Evolutionary conservation across 495 filamentous ascomycete species (phyloP).

Genomic region (Hypoxylon lenormandii): DNA sequence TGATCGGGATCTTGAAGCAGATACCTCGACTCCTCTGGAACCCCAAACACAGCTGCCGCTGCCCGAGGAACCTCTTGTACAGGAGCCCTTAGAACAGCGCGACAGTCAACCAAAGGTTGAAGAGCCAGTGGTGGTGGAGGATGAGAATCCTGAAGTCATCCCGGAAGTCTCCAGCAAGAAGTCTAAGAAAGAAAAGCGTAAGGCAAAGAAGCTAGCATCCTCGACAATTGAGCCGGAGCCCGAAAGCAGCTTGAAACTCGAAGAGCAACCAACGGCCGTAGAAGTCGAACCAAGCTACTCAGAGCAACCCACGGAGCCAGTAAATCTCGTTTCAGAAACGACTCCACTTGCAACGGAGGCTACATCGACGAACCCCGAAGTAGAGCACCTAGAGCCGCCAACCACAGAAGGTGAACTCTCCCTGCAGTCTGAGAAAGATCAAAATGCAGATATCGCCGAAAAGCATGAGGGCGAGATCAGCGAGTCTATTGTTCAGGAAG

Average conservation of each 20-base stretch:
- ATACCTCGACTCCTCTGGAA: slow-evolving; percentile 30
- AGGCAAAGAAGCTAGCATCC: slow-evolving; percentile 39
- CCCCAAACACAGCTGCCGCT: slow-evolving; percentile 13
- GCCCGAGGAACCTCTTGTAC: slow-evolving; percentile 31
- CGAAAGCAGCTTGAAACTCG: slow-evolving; percentile 13
- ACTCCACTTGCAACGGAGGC: slow-evolving; percentile 1
- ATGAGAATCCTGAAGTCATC: slow-evolving; percentile 10
- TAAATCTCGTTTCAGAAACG: slow-evolving; percentile 3
- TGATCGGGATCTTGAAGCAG: slow-evolving; percentile 22
- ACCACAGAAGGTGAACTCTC: slow-evolving; percentile 10
- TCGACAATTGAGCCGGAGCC: slow-evolving; percentile 41
- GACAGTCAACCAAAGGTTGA: slow-evolving; percentile 32
- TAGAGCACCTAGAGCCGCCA: slow-evolving; percentile 14
- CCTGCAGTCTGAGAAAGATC: slow-evolving; percentile 10
- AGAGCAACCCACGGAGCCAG: slow-evolving; percentile 14
- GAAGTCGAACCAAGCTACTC: slow-evolving; percentile 14
- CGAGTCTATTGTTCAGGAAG: slow-evolving; percentile 4
- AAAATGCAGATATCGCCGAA: not conserved
- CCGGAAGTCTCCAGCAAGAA: slow-evolving; percentile 45
- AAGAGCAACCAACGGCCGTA: slow-evolving; percentile 12
- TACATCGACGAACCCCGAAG: slow-evolving; percentile 3
- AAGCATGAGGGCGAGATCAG: not conserved
- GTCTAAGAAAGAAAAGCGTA: slow-evolving; percentile 52
- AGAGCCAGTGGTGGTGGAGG: slow-evolving; percentile 17
- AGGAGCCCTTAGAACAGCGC: slow-evolving; percentile 26